Conservation (phyloP, 2,329 filamentous ascomycete species). For the Fusarium haematococcum region DNA sequence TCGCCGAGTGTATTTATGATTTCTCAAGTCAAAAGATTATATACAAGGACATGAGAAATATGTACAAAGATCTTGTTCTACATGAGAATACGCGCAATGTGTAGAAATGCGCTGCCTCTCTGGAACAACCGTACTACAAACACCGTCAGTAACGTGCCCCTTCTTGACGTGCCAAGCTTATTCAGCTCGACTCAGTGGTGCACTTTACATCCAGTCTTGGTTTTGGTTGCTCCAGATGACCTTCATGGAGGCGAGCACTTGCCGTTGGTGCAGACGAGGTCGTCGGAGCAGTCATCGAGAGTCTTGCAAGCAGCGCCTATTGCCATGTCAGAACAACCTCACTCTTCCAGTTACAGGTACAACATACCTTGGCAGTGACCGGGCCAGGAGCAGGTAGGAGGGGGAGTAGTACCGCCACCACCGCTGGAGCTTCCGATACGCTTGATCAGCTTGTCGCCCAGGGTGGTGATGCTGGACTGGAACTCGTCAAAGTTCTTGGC, state of each 20-base stretch:
- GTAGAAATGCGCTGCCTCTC: background rate
- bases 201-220: background rate
- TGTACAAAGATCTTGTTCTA: background rate
- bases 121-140: background rate
- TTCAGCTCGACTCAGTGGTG: background rate
- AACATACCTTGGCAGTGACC: conserved; percentile 33
- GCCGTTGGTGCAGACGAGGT: conserved; percentile 37
- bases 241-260: conserved; percentile 30
- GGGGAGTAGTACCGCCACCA: background rate
- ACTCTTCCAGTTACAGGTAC: background rate
- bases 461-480: conserved; percentile 61
- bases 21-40: background rate
- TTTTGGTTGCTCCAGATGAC: background rate
- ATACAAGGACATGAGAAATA: background rate
- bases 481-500: conserved; percentile 62
- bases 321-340: background rate
- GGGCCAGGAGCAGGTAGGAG: conserved; percentile 31
- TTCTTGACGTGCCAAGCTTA: background rate
- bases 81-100: background rate
- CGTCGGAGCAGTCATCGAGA: conserved; percentile 40
- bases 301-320: conserved; percentile 41
- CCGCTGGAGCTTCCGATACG: conserved; percentile 38
- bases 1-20: background rate
- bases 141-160: background rate
- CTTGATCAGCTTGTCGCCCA: conserved; percentile 65